phyloP scores from a whole-genome alignment of 352 stramenopile species.

The Globisporangium uncinulatum region DNA sequence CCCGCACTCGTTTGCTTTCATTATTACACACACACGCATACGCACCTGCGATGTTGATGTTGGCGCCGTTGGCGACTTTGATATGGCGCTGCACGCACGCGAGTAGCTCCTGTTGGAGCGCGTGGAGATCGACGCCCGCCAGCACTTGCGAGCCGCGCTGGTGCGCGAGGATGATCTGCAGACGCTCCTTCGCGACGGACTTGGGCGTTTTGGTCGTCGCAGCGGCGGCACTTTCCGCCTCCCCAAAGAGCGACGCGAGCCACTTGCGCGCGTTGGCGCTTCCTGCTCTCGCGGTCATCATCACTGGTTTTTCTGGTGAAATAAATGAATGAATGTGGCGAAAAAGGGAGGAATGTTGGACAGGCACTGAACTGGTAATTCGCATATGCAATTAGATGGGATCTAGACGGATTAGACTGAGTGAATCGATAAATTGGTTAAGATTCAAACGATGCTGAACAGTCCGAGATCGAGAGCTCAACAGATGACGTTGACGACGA shows the following conservation, averaged over 20 bases:
- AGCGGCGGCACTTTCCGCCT: conserved; percentile 20
- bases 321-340: background rate
- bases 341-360: background rate
- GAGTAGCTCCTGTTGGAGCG: conserved; percentile 77
- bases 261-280: conserved; percentile 68
- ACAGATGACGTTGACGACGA: no score
- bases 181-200: conserved; percentile 79
- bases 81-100: conserved; percentile 87
- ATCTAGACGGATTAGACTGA: no score
- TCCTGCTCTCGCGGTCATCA: conserved; percentile 44
- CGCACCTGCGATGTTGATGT: conserved; percentile 85
- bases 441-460: no score
- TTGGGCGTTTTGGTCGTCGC: conserved; percentile 46
- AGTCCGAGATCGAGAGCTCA: no score
- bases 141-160: conserved; percentile 82
- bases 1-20: no score
- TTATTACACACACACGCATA: background rate
- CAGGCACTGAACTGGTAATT: no score
- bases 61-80: conserved; percentile 75
- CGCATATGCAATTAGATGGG: no score
- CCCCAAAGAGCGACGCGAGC: conserved; percentile 68
- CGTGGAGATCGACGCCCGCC: conserved; percentile 71
- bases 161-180: conserved; percentile 88
- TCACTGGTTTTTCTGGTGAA: background rate
- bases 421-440: no score